A percentile compares a stretch with the other conserved stretches of the same genome.
These are phyloP conservation scores for Ophiostoma novo-ulmi DNA, from an alignment of 2,329 filamentous ascomycete species.

Conservation along the genomic window DNA sequence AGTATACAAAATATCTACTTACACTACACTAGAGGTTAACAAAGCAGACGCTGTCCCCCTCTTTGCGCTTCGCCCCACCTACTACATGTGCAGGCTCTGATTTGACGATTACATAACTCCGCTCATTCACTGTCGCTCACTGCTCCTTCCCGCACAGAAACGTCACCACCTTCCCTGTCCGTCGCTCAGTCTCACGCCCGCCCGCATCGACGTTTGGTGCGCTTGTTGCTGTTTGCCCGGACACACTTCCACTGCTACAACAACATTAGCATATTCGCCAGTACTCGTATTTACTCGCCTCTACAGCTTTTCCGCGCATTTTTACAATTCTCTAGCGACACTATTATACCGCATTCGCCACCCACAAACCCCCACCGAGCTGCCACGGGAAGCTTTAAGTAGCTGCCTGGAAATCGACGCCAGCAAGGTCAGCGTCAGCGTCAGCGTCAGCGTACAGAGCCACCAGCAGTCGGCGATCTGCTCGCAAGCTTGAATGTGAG, in stretches of 20 bases:
- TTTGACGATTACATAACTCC: conserved; percentile 1
- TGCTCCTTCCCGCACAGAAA: neutral
- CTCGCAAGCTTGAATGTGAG: neutral
- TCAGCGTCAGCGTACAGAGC: too few species aligned
- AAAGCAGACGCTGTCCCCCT: neutral
- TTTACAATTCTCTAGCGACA: neutral
- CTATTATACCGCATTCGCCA: neutral
- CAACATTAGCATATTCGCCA: neutral
- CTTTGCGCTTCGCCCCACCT: neutral
- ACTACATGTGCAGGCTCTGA: neutral
- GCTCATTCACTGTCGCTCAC: neutral
- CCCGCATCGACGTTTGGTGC: neutral
- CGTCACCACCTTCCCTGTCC: conserved; percentile 8
- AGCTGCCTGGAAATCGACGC: conserved; percentile 10
- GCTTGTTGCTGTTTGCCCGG: neutral
- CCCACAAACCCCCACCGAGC: neutral
- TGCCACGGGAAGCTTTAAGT: neutral
- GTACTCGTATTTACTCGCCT: neutral
- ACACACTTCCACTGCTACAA: neutral
- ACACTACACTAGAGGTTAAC: neutral
- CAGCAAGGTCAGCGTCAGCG: conserved; percentile 1
- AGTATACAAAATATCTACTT: neutral
- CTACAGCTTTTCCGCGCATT: neutral
- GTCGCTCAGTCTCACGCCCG: neutral
- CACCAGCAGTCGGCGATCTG: neutral